Percentiles rank a stretch among this genome's conserved stretches.
Conservation (phyloP, 2,329 filamentous ascomycete species). For the Orbilia brochopaga region DNA sequence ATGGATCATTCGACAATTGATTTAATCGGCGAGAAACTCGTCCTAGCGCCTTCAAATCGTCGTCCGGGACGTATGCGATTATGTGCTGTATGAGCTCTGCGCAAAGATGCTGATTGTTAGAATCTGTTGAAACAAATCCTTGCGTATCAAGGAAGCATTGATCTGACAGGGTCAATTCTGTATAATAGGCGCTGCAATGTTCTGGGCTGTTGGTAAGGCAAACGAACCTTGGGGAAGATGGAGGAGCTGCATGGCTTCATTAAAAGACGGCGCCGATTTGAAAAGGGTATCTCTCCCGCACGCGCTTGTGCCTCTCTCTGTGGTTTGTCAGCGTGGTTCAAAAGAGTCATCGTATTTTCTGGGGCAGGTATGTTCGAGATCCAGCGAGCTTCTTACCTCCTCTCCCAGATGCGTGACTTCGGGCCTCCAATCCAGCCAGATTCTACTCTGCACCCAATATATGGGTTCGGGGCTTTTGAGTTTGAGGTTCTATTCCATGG, state of each 20-base stretch:
- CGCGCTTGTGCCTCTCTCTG: too few species aligned
- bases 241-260: constrained; percentile 25
- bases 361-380: too few species aligned
- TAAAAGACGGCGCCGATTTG: neutral
- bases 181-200: neutral
- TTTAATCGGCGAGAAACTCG: constrained; percentile 69
- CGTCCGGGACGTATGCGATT: constrained; percentile 67
- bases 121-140: constrained; percentile 9
- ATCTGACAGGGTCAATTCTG: too few species aligned
- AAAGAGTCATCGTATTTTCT: too few species aligned
- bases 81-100: constrained; percentile 86
- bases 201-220: neutral
- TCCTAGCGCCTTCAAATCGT: constrained; percentile 64
- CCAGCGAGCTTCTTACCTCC: too few species aligned
- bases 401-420: too few species aligned
- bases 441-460: too few species aligned
- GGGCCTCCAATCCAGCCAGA: too few species aligned
- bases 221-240: constrained; percentile 43
- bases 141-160: neutral
- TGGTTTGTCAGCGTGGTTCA: too few species aligned
- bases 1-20: constrained; percentile 70
- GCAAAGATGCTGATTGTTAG: constrained; percentile 63
- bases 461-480: too few species aligned
- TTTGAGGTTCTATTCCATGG: too few species aligned
- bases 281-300: too few species aligned